A percentile compares a stretch with the other conserved stretches of the same genome.
Evolutionary conservation across 805 yeast species (phyloP).

Genomic region (Teunomyces aglyptinius): DNA sequence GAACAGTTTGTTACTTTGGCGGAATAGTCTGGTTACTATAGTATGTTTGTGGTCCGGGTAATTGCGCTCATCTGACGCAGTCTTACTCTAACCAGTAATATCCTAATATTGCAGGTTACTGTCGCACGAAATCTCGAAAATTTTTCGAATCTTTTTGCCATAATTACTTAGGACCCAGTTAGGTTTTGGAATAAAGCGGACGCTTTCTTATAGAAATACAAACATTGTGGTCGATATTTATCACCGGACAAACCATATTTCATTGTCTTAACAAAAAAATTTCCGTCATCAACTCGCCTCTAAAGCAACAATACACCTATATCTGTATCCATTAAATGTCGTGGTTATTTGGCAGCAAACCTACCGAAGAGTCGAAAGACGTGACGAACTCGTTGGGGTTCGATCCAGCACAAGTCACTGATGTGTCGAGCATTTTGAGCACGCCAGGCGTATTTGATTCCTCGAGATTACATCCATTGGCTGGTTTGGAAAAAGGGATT

Average conservation of each 20-base stretch:
- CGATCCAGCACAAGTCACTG: constrained; percentile 63
- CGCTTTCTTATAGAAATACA: neutral
- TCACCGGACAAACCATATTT: neutral
- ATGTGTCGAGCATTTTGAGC: constrained; percentile 60
- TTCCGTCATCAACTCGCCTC: neutral
- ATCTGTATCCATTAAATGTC: constrained; percentile 42
- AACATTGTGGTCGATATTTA: neutral
- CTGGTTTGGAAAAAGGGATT: constrained; percentile 85
- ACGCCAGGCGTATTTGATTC: constrained; percentile 66
- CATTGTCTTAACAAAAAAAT: neutral
- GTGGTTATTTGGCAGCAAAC: constrained; percentile 49
- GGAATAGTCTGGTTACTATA: neutral
- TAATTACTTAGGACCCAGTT: neutral
- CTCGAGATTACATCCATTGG: constrained; percentile 80
- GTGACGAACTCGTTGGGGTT: constrained; percentile 49
- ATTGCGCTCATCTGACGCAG: neutral
- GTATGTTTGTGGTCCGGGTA: neutral
- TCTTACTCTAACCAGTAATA: neutral
- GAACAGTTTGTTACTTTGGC: neutral
- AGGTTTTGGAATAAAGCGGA: neutral
- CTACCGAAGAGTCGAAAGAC: constrained; percentile 21
- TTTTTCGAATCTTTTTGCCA: constrained; percentile 5
- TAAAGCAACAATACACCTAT: neutral
- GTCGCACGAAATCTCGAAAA: constrained; percentile 1
- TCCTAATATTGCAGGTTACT: constrained; percentile 1